Evolutionary conservation across 2,329 filamentous ascomycete genomes (phyloP).

Genomic region (Fusarium chaquense): DNA sequence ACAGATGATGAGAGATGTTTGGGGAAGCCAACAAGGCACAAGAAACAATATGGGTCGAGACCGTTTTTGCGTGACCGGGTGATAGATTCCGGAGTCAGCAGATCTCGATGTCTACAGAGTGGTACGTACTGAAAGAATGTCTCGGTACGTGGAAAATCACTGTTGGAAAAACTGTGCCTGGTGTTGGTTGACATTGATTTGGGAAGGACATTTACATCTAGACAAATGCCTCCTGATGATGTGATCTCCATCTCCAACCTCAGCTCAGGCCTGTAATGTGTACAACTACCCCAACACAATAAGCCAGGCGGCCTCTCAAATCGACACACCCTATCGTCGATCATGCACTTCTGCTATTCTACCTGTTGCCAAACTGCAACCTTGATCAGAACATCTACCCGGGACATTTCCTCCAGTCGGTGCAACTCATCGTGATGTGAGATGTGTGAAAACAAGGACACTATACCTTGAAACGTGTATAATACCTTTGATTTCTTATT

Average conservation of each 20-base stretch:
- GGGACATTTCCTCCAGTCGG: background rate
- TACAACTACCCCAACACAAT: conserved; percentile 14
- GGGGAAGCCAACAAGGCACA: conserved; percentile 2
- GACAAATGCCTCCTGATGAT: conserved; percentile 21
- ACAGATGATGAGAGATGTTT: conserved; percentile 23
- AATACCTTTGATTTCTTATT: background rate
- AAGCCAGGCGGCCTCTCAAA: conserved; percentile 22
- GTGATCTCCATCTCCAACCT: conserved; percentile 16
- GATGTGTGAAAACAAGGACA: background rate
- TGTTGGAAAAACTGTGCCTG: background rate
- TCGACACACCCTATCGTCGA: conserved; percentile 36
- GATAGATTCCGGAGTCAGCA: background rate
- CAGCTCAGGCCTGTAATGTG: conserved; percentile 2
- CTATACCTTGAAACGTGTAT: background rate
- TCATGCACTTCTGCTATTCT: conserved; percentile 31
- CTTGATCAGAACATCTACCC: background rate
- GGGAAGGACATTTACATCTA: conserved; percentile 30
- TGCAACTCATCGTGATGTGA: background rate
- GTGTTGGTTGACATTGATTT: conserved; percentile 14
- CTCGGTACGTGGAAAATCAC: background rate
- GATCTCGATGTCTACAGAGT: background rate
- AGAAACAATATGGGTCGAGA: background rate
- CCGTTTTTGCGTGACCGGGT: conserved; percentile 10
- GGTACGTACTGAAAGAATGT: background rate
- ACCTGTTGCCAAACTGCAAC: conserved; percentile 16